These are phyloP conservation scores for Aristolochia contorta DNA, from an alignment of 164 flowering plant species.

Conservation along the genomic window DNA sequence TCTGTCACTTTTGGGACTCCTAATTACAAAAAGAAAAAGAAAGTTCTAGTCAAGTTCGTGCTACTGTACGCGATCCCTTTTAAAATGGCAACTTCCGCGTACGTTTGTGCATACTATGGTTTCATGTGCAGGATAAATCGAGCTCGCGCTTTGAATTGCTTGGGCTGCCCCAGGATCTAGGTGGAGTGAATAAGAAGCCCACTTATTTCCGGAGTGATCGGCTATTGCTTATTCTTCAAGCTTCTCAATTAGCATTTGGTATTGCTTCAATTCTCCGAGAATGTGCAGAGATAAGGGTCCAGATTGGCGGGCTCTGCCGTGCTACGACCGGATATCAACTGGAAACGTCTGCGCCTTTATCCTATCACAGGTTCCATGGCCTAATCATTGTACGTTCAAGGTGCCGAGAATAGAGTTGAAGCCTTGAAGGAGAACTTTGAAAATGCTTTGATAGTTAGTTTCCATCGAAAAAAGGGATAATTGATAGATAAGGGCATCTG, in stretches of 20 bases:
- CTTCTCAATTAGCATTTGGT: no score
- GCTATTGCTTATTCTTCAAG: conserved; percentile 16
- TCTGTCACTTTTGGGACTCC: no score
- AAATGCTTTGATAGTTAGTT: no score
- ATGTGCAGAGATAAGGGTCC: conserved; percentile 17
- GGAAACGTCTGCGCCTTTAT: conserved; percentile 24
- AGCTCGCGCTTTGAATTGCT: conserved; percentile 11
- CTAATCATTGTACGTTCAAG: no score
- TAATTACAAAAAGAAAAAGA: no score
- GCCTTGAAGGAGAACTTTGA: no score
- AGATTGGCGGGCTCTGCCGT: conserved; percentile 15
- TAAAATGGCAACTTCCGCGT: no score
- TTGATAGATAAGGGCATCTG: no score
- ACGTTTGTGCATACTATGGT: background rate
- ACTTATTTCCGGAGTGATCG: conserved; percentile 6
- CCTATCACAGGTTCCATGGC: conserved; percentile 16
- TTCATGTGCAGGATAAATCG: conserved; percentile 13
- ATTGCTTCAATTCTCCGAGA: conserved; percentile 17
- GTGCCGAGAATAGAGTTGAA: no score
- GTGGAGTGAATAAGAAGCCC: conserved; percentile 24
- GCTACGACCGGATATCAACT: conserved; percentile 17
- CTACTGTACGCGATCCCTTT: no score
- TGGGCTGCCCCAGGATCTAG: conserved; percentile 15
- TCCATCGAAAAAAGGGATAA: no score
- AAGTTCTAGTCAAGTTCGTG: no score